Conservation (phyloP, 2,329 filamentous ascomycete genomes). For the Aspergillus brasiliensis region DNA sequence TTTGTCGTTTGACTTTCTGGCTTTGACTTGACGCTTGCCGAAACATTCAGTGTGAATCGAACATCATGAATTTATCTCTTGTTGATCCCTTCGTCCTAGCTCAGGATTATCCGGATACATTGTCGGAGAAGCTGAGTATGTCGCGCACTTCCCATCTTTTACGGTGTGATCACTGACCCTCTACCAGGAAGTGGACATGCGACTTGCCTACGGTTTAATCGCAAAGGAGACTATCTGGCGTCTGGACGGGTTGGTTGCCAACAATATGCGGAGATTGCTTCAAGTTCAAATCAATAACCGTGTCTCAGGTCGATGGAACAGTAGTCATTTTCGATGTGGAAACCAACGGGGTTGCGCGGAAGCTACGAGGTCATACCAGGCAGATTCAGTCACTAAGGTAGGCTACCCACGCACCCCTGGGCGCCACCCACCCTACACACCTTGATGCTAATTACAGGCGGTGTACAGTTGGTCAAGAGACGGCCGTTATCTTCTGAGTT, state of each 20-base stretch:
- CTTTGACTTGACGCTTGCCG: neutral
- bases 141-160: constrained; percentile 6
- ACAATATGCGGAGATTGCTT: neutral
- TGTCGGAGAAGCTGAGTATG: constrained; percentile 81
- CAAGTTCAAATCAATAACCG: constrained; percentile 18
- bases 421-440: neutral
- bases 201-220: constrained; percentile 80
- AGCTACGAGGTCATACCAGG: constrained; percentile 87
- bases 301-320: constrained; percentile 71
- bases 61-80: constrained; percentile 68
- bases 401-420: neutral
- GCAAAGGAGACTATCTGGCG: constrained; percentile 89
- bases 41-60: constrained; percentile 4
- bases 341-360: constrained; percentile 93
- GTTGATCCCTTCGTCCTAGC: constrained; percentile 71
- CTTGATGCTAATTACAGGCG: constrained; percentile 6
- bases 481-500: constrained; percentile 86
- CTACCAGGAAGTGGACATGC: constrained; percentile 62
- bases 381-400: constrained; percentile 85
- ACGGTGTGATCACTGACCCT: constrained; percentile 16
- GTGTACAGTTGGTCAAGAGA: constrained; percentile 77
- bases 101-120: constrained; percentile 85
- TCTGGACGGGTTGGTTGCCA: constrained; percentile 71
- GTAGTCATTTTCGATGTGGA: constrained; percentile 97
- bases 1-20: neutral